A percentile compares a stretch with the other conserved stretches of the same genome.
Evolutionary conservation across 306 rosid species (phyloP).

Genomic region (Clitoria ternatea): DNA sequence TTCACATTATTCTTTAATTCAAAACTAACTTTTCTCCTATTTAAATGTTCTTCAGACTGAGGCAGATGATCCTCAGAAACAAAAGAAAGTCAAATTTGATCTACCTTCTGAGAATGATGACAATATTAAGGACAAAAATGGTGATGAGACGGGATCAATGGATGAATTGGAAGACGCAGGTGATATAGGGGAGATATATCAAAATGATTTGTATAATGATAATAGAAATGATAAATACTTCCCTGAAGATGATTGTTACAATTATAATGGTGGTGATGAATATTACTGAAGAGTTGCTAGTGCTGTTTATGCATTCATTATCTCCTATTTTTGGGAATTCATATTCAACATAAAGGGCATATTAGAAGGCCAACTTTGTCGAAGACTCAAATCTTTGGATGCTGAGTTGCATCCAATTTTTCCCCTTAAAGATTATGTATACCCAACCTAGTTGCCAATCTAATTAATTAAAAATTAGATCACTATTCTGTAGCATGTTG

Average conservation of each 20-base stretch:
- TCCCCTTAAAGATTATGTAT: too few species aligned
- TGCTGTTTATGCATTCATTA: not conserved
- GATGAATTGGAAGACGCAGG: constrained; percentile 16
- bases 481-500: too few species aligned
- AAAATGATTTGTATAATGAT: not conserved
- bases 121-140: not conserved
- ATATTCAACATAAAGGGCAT: not conserved
- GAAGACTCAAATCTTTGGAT: too few species aligned
- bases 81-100: constrained; percentile 25
- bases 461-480: too few species aligned
- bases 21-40: not conserved
- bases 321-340: not conserved
- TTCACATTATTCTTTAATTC: not conserved
- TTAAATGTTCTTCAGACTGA: constrained; percentile 8
- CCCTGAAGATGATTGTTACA: constrained; percentile 15
- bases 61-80: constrained; percentile 19
- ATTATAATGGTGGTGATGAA: constrained; percentile 9
- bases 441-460: too few species aligned
- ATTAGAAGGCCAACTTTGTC: too few species aligned
- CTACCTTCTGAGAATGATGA: constrained; percentile 13
- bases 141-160: constrained; percentile 10
- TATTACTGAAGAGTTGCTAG: constrained; percentile 13
- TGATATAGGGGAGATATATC: not conserved
- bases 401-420: too few species aligned
- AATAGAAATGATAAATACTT: constrained; percentile 14